Evolutionary conservation across 352 stramenopile genomes (phyloP).

Genomic region (Plasmopara halstedii): DNA sequence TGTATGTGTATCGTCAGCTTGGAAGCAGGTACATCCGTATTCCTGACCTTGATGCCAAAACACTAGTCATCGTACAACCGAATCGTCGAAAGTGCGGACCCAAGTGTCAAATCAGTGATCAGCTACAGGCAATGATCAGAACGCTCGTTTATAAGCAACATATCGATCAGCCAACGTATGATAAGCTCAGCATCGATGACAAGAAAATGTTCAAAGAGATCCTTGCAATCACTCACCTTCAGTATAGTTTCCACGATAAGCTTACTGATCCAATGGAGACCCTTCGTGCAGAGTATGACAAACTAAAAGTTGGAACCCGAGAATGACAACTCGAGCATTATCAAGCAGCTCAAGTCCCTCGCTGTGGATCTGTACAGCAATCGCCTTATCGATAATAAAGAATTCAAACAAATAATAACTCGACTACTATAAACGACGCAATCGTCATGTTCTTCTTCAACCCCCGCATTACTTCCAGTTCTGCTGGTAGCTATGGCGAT

Average conservation of each 20-base stretch:
- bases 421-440: neutral
- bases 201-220: no score
- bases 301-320: constrained; percentile 13
- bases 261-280: neutral
- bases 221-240: no score
- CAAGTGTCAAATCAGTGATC: no score
- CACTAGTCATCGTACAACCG: neutral
- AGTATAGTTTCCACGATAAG: no score
- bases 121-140: no score
- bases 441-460: no score
- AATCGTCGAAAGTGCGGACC: neutral
- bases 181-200: no score
- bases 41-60: neutral
- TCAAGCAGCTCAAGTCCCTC: neutral
- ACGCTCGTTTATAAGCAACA: no score
- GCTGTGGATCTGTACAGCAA: neutral
- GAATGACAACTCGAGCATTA: constrained; percentile 9
- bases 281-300: constrained; percentile 2
- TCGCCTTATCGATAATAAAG: neutral
- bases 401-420: neutral
- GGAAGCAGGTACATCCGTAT: neutral
- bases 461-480: no score
- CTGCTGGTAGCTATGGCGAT: no score
- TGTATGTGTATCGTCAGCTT: neutral
- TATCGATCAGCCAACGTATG: no score